Evolutionary conservation across 169 alveolate genomes (phyloP).

Genomic region (Eimeria maxima): DNA sequence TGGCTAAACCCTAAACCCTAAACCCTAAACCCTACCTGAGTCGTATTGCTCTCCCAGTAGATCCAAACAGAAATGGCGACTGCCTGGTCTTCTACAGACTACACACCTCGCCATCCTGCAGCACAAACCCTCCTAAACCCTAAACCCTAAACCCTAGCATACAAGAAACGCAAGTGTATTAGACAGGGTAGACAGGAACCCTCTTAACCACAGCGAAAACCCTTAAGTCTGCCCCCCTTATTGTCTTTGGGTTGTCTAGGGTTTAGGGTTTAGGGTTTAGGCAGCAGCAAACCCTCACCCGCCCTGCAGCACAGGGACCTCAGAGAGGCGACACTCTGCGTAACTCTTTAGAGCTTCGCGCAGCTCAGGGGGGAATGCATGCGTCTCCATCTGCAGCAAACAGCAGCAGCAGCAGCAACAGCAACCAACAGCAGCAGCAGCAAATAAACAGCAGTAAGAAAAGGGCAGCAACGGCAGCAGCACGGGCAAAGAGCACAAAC

Average conservation of each 20-base stretch:
- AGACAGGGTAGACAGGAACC: no score
- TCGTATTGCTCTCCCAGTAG: not conserved
- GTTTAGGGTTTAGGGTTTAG: slow-evolving; percentile 6
- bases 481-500: no score
- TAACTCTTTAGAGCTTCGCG: not conserved
- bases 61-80: slow-evolving; percentile 2
- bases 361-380: slow-evolving; percentile 16
- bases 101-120: not conserved
- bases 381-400: slow-evolving; percentile 56
- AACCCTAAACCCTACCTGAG: not conserved
- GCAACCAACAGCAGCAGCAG: not conserved
- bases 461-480: not conserved
- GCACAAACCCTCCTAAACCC: not conserved
- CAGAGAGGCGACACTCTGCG: not conserved
- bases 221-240: slow-evolving; percentile 59
- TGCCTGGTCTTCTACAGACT: not conserved
- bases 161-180: no score
- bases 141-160: no score
- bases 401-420: not conserved
- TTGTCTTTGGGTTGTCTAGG: not conserved
- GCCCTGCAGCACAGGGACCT: not conserved
- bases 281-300: not conserved
- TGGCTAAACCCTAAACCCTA: slow-evolving; percentile 4
- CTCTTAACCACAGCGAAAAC: not conserved
- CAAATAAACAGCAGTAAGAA: not conserved